Percentiles rank a stretch among this genome's conserved stretches.
Conservation (phyloP, 441 rosid species). For the Manihot esculenta region DNA sequence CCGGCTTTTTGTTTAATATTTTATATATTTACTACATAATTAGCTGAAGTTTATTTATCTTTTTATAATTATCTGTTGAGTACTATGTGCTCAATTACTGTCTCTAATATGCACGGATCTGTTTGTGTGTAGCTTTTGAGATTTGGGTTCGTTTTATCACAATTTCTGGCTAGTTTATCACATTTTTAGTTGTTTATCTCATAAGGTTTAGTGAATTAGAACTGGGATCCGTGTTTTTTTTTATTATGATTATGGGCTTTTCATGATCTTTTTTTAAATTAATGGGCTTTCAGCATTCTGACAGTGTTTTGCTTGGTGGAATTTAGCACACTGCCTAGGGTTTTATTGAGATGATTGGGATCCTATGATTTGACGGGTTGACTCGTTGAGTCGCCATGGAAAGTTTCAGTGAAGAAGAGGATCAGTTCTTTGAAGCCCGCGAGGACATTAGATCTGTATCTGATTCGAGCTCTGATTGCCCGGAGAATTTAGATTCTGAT, state of each 20-base stretch:
- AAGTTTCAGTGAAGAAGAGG: constrained; percentile 50
- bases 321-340: constrained; percentile 30
- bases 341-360: constrained; percentile 17
- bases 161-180: background rate
- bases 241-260: background rate
- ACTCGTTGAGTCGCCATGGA: constrained; percentile 41
- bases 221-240: constrained; percentile 28
- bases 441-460: constrained; percentile 46
- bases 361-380: constrained; percentile 46
- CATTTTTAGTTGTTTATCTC: background rate
- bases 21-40: background rate
- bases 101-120: background rate
- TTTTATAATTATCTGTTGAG: background rate
- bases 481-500: constrained; percentile 30
- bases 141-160: constrained; percentile 17
- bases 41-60: background rate
- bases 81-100: background rate
- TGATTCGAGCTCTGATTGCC: constrained; percentile 30
- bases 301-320: constrained; percentile 14
- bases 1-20: background rate
- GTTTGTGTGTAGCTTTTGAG: constrained; percentile 15
- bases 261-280: background rate
- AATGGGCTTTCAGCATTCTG: constrained; percentile 8
- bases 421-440: constrained; percentile 64
- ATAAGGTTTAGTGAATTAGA: background rate